Percentiles rank a stretch among this genome's conserved stretches.
phyloP scores from a whole-genome alignment of 306 rosid genomes.

The Prunus salicina region DNA sequence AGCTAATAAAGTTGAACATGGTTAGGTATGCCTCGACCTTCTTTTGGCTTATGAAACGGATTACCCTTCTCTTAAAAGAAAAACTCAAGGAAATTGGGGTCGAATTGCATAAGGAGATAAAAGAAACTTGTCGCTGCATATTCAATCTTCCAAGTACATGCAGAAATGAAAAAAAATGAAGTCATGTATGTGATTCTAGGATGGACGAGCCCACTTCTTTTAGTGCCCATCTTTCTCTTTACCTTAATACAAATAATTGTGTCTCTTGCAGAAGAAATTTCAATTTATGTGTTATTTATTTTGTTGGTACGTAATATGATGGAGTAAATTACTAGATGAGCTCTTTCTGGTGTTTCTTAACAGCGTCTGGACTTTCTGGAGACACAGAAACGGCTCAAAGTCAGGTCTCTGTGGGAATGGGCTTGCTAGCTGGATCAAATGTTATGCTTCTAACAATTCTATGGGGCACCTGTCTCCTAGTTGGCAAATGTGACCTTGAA shows the following conservation, averaged over 20 bases:
- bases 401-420: constrained; percentile 78
- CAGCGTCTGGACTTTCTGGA: constrained; percentile 75
- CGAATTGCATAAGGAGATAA: too few relatives aligned
- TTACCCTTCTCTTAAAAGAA: too few relatives aligned
- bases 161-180: too few relatives aligned
- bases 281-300: not conserved
- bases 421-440: constrained; percentile 73
- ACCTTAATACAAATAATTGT: not conserved
- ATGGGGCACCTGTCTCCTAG: constrained; percentile 67
- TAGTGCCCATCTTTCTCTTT: too few relatives aligned
- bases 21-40: too few relatives aligned
- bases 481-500: constrained; percentile 72
- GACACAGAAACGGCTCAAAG: constrained; percentile 58
- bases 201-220: too few relatives aligned
- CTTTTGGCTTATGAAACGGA: too few relatives aligned
- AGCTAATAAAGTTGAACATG: too few relatives aligned
- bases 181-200: too few relatives aligned
- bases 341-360: not conserved
- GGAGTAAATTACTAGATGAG: not conserved
- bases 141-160: too few relatives aligned
- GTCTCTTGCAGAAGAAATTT: not conserved
- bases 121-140: too few relatives aligned
- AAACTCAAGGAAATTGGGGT: too few relatives aligned
- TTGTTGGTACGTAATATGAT: not conserved
- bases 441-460: constrained; percentile 66